Conservation (phyloP, 176 grass and related monocot species). For the Bolboschoenus planiculmis region DNA sequence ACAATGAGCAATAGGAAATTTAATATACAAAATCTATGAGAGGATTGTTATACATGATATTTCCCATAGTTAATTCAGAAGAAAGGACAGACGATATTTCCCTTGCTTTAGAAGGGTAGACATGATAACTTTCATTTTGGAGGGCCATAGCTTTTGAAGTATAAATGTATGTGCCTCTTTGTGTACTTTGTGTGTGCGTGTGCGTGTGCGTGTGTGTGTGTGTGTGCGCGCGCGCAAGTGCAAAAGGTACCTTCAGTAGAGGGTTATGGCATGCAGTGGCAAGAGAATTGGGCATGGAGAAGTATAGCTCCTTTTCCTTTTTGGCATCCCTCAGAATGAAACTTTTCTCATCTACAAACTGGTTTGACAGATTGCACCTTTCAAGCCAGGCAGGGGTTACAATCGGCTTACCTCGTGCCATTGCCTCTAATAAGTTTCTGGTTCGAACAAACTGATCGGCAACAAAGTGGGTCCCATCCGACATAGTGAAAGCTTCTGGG, state of each 20-base stretch:
- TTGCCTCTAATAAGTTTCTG: slow-evolving; percentile 90
- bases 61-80: neutral
- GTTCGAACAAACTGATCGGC: slow-evolving; percentile 73
- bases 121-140: neutral
- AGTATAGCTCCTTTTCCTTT: slow-evolving; percentile 80
- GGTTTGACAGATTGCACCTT: slow-evolving; percentile 58
- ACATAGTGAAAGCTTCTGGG: slow-evolving; percentile 44
- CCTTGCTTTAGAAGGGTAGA: neutral
- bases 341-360: slow-evolving; percentile 67
- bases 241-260: slow-evolving; percentile 55
- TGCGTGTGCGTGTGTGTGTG: neutral
- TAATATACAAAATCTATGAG: neutral
- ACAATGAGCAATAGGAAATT: neutral
- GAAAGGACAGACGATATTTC: neutral
- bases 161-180: neutral
- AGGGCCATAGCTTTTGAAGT: neutral
- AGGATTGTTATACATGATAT: neutral
- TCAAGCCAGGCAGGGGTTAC: slow-evolving; percentile 81
- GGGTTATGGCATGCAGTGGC: slow-evolving; percentile 47
- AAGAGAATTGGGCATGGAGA: slow-evolving; percentile 71
- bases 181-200: neutral
- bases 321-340: slow-evolving; percentile 73
- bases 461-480: slow-evolving; percentile 82
- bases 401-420: slow-evolving; percentile 65
- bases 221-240: neutral